Percentiles rank a stretch among this genome's conserved stretches.
Conservation (phyloP, 805 yeast genomes). For the Ogataea angusta region DNA sequence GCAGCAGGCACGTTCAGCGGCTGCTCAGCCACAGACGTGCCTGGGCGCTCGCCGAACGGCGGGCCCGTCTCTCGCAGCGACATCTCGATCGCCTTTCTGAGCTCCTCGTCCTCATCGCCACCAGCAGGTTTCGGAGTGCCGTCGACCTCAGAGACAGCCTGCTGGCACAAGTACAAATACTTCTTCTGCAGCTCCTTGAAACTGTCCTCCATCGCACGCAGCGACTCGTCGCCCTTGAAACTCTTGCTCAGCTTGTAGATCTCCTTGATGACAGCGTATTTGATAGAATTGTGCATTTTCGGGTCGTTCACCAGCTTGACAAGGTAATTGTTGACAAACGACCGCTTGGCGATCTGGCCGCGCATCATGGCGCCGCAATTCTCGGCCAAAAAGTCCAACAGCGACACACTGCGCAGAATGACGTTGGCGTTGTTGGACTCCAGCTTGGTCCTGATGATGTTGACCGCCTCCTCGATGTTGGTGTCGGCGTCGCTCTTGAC, state of each 20-base stretch:
- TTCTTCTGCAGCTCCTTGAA: constrained; percentile 44
- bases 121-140: constrained; percentile 14
- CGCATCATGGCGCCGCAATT: constrained; percentile 73
- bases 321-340: constrained; percentile 45
- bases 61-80: constrained; percentile 62
- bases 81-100: constrained; percentile 69
- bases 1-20: constrained; percentile 1
- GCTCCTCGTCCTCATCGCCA: constrained; percentile 67
- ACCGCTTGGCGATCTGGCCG: constrained; percentile 56
- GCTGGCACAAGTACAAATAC: constrained; percentile 37
- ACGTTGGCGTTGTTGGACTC: constrained; percentile 60
- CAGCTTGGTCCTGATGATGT: constrained; percentile 46
- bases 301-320: constrained; percentile 49
- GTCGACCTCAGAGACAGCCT: constrained; percentile 29
- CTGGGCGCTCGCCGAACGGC: constrained; percentile 11
- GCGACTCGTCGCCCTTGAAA: constrained; percentile 72
- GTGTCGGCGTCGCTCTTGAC: constrained; percentile 61
- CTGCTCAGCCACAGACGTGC: not conserved
- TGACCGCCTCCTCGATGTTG: constrained; percentile 45
- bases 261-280: constrained; percentile 60
- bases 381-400: constrained; percentile 62
- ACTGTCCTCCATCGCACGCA: constrained; percentile 65
- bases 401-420: constrained; percentile 53
- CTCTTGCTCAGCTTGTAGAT: constrained; percentile 62
- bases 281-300: constrained; percentile 63